Evolutionary conservation across 805 yeast genomes (phyloP).

Genomic region (Kluyveromyces aestuarii): DNA sequence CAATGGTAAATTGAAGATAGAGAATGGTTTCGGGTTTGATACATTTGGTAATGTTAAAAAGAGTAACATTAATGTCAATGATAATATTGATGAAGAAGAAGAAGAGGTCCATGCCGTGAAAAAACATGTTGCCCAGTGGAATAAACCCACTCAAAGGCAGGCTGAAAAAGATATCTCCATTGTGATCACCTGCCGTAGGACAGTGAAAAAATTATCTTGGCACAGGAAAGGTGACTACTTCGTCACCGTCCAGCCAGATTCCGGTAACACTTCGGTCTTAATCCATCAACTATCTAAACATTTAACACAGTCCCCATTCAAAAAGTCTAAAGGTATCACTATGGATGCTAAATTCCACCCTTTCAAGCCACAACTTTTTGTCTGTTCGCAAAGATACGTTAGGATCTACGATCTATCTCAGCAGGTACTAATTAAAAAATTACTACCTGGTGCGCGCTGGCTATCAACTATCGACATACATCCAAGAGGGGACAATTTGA

Average conservation of each 20-base stretch:
- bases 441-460: constrained; percentile 95
- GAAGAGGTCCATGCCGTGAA: constrained; percentile 30
- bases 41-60: constrained; percentile 47
- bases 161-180: constrained; percentile 65
- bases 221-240: constrained; percentile 96
- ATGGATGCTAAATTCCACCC: constrained; percentile 98
- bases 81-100: constrained; percentile 32
- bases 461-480: constrained; percentile 85
- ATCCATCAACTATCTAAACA: constrained; percentile 94
- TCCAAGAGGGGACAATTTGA: constrained; percentile 90
- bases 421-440: constrained; percentile 73
- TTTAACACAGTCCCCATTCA: constrained; percentile 91
- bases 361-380: constrained; percentile 85
- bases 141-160: constrained; percentile 57
- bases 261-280: constrained; percentile 77
- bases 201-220: constrained; percentile 83
- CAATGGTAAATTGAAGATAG: constrained; percentile 65
- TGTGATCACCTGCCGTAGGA: constrained; percentile 53
- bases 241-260: constrained; percentile 93
- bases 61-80: constrained; percentile 32
- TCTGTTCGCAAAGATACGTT: constrained; percentile 87
- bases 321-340: constrained; percentile 83
- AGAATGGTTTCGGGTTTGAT: constrained; percentile 86
- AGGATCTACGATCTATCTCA: constrained; percentile 84
- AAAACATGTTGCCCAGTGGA: constrained; percentile 70